Conservation (phyloP, 352 stramenopile genomes). For the Sclerospora graminicola region DNA sequence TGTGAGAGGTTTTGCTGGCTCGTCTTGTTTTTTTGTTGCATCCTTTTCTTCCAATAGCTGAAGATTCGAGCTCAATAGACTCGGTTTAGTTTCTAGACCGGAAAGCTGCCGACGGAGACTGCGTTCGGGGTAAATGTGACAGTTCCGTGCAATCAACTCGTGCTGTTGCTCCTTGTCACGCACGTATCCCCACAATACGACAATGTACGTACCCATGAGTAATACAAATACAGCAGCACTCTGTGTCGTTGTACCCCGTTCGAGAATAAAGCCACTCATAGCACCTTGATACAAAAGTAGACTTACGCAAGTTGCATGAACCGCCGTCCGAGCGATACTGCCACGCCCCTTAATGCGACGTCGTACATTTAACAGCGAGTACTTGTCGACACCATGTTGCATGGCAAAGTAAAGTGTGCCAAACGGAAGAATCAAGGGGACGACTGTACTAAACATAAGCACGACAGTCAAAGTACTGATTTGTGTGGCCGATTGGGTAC, state of each 20-base stretch:
- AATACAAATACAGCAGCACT: constrained; percentile 58
- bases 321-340: constrained; percentile 71
- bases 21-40: constrained; percentile 6
- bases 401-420: constrained; percentile 78
- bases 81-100: constrained; percentile 1
- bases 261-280: constrained; percentile 81
- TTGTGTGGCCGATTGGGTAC: constrained; percentile 74
- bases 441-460: constrained; percentile 78
- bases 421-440: constrained; percentile 73
- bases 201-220: constrained; percentile 76
- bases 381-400: constrained; percentile 81
- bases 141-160: constrained; percentile 27
- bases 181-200: constrained; percentile 74
- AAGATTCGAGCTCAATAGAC: constrained; percentile 14
- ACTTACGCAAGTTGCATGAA: constrained; percentile 70
- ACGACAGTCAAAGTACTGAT: constrained; percentile 79
- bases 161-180: constrained; percentile 76
- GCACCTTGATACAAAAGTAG: constrained; percentile 72
- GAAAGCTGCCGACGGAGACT: constrained; percentile 9
- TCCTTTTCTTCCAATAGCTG: constrained; percentile 11
- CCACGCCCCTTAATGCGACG: constrained; percentile 76
- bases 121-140: constrained; percentile 30
- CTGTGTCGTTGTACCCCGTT: constrained; percentile 64
- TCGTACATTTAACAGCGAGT: constrained; percentile 67
- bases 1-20: constrained; percentile 15